These are phyloP conservation scores for Alopecurus myosuroides DNA, from an alignment of 176 grass and related monocot genomes.

Conservation along the genomic window DNA sequence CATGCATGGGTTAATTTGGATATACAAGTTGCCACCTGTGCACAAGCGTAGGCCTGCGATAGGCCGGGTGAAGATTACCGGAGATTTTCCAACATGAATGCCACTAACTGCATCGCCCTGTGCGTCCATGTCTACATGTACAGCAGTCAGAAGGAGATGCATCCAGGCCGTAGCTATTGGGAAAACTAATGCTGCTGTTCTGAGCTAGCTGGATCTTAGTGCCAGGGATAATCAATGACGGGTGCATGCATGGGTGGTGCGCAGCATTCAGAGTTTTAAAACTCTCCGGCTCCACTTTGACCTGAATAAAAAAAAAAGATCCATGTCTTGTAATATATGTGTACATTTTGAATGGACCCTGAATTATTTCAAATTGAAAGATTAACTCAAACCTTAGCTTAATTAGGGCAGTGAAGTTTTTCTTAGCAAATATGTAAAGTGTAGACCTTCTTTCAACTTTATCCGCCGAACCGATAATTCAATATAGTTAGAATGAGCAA, in stretches of 20 bases:
- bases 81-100: constrained; percentile 15
- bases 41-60: neutral
- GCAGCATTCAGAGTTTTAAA: neutral
- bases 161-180: neutral
- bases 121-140: neutral
- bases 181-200: neutral
- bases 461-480: no score
- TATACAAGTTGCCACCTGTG: neutral
- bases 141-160: neutral
- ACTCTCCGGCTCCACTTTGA: neutral
- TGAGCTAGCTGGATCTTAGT: neutral
- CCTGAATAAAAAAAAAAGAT: neutral
- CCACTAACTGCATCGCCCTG: neutral
- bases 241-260: neutral
- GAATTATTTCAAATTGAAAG: neutral
- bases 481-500: no score
- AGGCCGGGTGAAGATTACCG: neutral
- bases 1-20: neutral
- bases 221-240: neutral
- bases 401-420: no score
- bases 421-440: no score
- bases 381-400: no score
- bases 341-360: neutral
- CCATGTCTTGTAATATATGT: neutral
- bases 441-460: no score